Conservation (phyloP, 257 asterid genomes). For the Verbena officinalis region DNA sequence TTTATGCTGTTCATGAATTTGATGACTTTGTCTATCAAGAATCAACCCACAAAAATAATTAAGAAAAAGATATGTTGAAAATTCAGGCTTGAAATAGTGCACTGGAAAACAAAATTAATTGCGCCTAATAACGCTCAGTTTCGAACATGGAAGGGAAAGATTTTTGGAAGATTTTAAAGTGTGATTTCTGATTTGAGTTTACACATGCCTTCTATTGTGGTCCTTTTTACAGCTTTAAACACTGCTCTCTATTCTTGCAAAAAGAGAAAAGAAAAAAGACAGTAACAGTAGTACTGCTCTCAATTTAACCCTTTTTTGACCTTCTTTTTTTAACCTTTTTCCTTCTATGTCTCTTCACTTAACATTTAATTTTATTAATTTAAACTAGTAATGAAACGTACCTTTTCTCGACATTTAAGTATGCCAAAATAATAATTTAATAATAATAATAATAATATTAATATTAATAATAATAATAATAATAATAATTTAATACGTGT, state of each 20-base stretch:
- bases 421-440: too few relatives aligned
- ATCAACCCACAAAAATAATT: too few relatives aligned
- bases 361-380: background rate
- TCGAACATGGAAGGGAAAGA: background rate
- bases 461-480: too few relatives aligned
- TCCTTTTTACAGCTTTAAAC: background rate
- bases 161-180: conserved; percentile 3
- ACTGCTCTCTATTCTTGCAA: background rate
- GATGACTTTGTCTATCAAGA: background rate
- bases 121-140: background rate
- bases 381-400: too few relatives aligned
- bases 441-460: too few relatives aligned
- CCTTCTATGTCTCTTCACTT: background rate
- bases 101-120: background rate
- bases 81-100: background rate
- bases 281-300: too few relatives aligned
- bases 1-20: conserved; percentile 27
- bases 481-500: too few relatives aligned
- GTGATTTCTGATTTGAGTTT: background rate
- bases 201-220: background rate
- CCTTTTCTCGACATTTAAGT: too few relatives aligned
- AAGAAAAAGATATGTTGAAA: too few relatives aligned
- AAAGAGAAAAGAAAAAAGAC: too few relatives aligned
- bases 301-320: background rate
- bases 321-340: background rate